These are phyloP conservation scores for Fusarium goolgardi DNA, from an alignment of 2,329 filamentous ascomycete species.

Conservation along the genomic window DNA sequence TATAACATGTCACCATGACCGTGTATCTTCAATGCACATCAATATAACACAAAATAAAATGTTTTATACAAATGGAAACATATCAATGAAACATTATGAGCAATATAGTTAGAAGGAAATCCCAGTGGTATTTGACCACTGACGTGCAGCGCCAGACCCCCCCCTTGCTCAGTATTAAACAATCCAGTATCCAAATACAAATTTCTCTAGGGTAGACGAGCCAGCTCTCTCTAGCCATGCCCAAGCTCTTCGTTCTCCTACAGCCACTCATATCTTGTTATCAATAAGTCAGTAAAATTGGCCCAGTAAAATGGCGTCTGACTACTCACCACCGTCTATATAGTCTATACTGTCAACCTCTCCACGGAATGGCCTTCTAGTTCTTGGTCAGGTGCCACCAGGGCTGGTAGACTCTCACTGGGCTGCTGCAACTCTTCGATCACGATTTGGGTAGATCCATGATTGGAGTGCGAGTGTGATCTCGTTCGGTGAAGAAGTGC, in stretches of 20 bases:
- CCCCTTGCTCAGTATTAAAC: not conserved
- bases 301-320: too few species aligned
- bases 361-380: conserved; percentile 2
- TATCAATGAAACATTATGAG: not conserved
- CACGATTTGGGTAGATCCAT: conserved; percentile 9
- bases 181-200: not conserved
- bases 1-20: conserved; percentile 16
- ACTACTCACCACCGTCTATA: not conserved
- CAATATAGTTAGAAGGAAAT: not conserved
- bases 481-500: conserved; percentile 45
- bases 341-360: conserved; percentile 10
- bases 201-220: conserved; percentile 5
- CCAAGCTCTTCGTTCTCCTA: not conserved
- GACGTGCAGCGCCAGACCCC: not conserved
- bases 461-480: conserved; percentile 10
- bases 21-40: conserved; percentile 6
- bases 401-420: conserved; percentile 16
- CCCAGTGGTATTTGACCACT: not conserved
- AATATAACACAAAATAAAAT: not conserved
- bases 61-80: not conserved
- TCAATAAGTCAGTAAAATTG: not conserved
- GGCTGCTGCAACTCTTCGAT: conserved; percentile 26
- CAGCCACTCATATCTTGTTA: not conserved
- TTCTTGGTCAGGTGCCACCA: conserved; percentile 3
- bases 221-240: conserved; percentile 17